Conservation (phyloP, 805 yeast species). For the Pichia manshurica region DNA sequence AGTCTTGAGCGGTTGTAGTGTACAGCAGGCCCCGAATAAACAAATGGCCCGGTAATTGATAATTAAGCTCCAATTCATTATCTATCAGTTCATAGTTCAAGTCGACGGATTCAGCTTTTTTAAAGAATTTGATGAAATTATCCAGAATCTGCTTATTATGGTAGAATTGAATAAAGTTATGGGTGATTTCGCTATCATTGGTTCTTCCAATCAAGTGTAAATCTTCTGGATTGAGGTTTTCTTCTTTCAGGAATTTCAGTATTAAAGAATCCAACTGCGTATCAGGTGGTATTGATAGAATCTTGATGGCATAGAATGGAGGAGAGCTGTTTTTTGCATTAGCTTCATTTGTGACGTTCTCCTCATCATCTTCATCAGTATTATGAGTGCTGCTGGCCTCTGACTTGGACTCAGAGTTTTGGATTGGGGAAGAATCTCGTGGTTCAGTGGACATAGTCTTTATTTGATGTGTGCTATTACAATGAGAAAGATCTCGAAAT, state of each 20-base stretch:
- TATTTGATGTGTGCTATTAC: too few species aligned
- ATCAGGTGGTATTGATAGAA: conserved; percentile 1
- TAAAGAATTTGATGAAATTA: conserved; percentile 14
- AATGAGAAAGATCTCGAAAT: too few species aligned
- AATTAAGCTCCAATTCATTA: conserved; percentile 17
- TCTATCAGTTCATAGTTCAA: conserved; percentile 16
- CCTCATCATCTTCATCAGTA: background rate
- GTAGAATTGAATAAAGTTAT: conserved; percentile 19
- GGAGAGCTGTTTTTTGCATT: too few species aligned
- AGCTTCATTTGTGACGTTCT: background rate
- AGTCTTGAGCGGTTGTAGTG: conserved; percentile 33
- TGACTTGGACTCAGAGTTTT: too few species aligned
- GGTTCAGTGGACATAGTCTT: too few species aligned
- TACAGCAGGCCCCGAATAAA: conserved; percentile 47
- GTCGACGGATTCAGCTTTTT: conserved; percentile 5
- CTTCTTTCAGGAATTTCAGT: conserved; percentile 15
- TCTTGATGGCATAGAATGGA: conserved; percentile 2
- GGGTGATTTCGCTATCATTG: conserved; percentile 11
- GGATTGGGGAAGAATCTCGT: too few species aligned
- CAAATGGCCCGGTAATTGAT: conserved; percentile 45
- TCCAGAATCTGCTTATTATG: conserved; percentile 14
- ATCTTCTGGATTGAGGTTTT: conserved; percentile 12
- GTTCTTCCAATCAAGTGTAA: conserved; percentile 20
- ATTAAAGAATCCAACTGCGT: conserved; percentile 16
- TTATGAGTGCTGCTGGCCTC: background rate